Evolutionary conservation across 768 basidiomycete genomes (phyloP), one percentile per base, ranked within the genome.

Genomic region (Vishniacozyma victoriae): DNA sequence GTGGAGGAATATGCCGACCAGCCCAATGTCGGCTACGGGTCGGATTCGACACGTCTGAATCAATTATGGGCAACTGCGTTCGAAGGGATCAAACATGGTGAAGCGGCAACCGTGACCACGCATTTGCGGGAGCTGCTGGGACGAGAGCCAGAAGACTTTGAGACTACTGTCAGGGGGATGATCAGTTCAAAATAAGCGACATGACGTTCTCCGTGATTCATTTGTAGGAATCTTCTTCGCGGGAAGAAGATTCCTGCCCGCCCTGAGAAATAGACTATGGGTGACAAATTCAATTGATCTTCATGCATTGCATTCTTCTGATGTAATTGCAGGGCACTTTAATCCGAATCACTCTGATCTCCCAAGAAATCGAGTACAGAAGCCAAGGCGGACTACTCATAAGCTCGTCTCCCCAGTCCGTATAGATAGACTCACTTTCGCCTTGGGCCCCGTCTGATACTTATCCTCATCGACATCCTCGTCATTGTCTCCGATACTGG

Each of bases 311-410:
- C 23, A 20, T 12, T 16, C 18, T 39, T 16, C 12, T 20, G 15
- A 39, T 22, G 0, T 20, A 11, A 5, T 12, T n/a, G 5, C 41
- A 9, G 41, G 20, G 18, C 43, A 35, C 9, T 46, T 35, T 19
- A 49, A 4, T 49, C 50, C 15, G 38, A 41, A 29, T 55, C 52
- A 31, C 44, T 48, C 18, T 54, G 47, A 22, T 47, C 55, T 2
- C 49, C 59, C n/a, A 61, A 41, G 25, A 61, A 61, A 23, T 57
- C 59, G 22, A 61, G 25, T 2, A 61, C 59, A 27, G 59, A 55
- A 12, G 41, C 55, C 13, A 61, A 25, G 27, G 59, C 59, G 15
- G 55, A 57, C 59, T 61, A 23, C 11, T n/a, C 5, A n/a, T n/a
- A 20, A 18, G n/a, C 31, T n/a, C 23, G 24, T 44, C 35, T 37